Conservation (phyloP, 345 rosid genomes). For the Eutrema yunnanense region DNA sequence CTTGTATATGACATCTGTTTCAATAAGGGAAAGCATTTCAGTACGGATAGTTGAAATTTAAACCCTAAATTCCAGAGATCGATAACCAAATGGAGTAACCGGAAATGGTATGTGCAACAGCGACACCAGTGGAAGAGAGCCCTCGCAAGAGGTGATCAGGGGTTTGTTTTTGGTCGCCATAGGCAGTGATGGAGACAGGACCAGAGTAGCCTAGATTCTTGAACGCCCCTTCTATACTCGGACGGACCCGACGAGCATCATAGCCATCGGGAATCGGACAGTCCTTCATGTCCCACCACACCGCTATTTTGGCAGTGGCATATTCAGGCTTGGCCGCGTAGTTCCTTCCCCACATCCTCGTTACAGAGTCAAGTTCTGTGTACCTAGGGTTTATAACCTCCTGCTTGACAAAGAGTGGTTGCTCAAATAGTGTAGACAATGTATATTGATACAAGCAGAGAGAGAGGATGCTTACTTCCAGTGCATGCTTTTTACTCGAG, state of each 20-base stretch:
- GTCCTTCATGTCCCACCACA: neutral
- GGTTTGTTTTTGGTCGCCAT: neutral
- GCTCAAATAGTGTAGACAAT: neutral
- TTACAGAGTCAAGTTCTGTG: neutral
- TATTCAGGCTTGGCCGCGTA: neutral
- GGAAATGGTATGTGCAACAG: neutral
- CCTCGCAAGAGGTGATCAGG: neutral
- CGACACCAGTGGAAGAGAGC: slow-evolving; percentile 6
- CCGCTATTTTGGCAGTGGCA: neutral
- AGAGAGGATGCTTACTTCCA: neutral
- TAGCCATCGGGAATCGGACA: slow-evolving; percentile 1
- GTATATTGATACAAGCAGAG: neutral
- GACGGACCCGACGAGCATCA: neutral
- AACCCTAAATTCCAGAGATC: neutral
- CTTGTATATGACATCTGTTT: neutral
- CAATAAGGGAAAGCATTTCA: neutral
- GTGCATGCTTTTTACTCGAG: neutral
- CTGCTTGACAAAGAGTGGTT: neutral
- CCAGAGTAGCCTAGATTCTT: neutral
- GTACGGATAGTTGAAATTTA: neutral
- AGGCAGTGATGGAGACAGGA: slow-evolving; percentile 13
- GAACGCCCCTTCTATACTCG: neutral
- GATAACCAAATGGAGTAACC: neutral
- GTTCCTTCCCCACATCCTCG: neutral
- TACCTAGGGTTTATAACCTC: neutral